Evolutionary conservation across 2,329 filamentous ascomycete species (phyloP), one percentile per base, ranked within the genome.

Genomic region (Parasarocladium wereldwijsianum): DNA sequence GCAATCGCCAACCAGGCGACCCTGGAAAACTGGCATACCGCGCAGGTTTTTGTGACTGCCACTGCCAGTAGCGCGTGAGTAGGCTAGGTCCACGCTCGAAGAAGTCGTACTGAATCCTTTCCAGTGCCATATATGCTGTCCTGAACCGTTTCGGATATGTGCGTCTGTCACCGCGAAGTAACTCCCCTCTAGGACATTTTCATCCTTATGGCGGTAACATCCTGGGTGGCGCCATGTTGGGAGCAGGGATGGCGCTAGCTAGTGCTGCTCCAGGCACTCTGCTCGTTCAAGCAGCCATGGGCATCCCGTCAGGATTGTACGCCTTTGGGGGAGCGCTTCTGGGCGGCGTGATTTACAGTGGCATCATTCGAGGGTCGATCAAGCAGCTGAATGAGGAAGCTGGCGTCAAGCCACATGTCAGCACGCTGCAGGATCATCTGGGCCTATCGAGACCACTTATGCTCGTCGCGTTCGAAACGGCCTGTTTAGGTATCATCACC

Each of bases 201-300:
- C 38, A 53, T 55, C 7, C 49, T 12, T 72, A 71, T 41, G 73
- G 77, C 40, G 75, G 71, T 33, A 80, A 81, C 45, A 49, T 78
- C 26, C 39, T 77, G 38, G 76, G 76, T 32, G 76, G 75, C 4
- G 43, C 58, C 11, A 49, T 78, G 3, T 60, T 76, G 16, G 75
- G 76, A 20, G 46, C 63, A n/a, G 76, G 76, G 32, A 77, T 80
- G 73, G 62, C 69, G 5, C 51, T 78, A 11, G 66, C 72, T 0
- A 73, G 72, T 7, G 66, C 73, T 0, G 79, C 75, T 35, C 72
- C 76, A 0, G 76, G 76, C 1, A 76, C 72, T 1, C 60, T 77
- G 5, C 60, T 76, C 28, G 63, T 66, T 0, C 75, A 81, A 47
- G 42, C 70, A 8, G 71, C 62, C 2, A 52, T 62, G 9, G 64